These are phyloP conservation scores for Trametes pubescens DNA, from an alignment of 1,284 basidiomycete genomes.

Conservation along the genomic window DNA sequence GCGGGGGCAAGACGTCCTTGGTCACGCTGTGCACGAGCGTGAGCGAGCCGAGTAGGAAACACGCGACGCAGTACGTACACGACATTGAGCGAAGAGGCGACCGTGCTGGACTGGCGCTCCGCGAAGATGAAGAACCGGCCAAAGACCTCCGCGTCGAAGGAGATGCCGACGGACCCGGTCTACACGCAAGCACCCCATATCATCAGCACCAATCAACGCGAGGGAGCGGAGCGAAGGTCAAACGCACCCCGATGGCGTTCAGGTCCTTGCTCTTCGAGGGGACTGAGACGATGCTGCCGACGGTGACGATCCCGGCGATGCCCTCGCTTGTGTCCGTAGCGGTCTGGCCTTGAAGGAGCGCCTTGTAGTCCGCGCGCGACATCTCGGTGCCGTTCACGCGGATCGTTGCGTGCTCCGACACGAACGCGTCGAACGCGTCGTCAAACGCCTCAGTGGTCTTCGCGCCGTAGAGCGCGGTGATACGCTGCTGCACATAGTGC, in stretches of 20 bases:
- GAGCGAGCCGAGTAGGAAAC: background rate
- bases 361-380: constrained; percentile 40
- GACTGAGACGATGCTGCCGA: constrained; percentile 37
- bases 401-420: constrained; percentile 42
- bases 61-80: constrained; percentile 31
- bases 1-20: constrained; percentile 33
- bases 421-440: constrained; percentile 44
- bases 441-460: constrained; percentile 36
- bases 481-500: constrained; percentile 44
- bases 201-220: background rate
- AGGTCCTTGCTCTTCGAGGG: constrained; percentile 19
- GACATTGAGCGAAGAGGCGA: constrained; percentile 41
- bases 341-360: constrained; percentile 34
- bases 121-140: constrained; percentile 37
- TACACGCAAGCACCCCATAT: constrained; percentile 12
- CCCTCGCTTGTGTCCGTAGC: constrained; percentile 31
- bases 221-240: background rate
- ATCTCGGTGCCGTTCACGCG: constrained; percentile 46
- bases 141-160: constrained; percentile 38
- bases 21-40: constrained; percentile 27
- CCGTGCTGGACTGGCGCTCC: constrained; percentile 32
- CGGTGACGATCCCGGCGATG: constrained; percentile 27
- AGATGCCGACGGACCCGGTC: constrained; percentile 40
- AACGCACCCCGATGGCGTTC: constrained; percentile 31
- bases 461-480: constrained; percentile 46